phyloP scores from a whole-genome alignment of 352 stramenopile genomes.

The Phytophthora macrochlamydospora region DNA sequence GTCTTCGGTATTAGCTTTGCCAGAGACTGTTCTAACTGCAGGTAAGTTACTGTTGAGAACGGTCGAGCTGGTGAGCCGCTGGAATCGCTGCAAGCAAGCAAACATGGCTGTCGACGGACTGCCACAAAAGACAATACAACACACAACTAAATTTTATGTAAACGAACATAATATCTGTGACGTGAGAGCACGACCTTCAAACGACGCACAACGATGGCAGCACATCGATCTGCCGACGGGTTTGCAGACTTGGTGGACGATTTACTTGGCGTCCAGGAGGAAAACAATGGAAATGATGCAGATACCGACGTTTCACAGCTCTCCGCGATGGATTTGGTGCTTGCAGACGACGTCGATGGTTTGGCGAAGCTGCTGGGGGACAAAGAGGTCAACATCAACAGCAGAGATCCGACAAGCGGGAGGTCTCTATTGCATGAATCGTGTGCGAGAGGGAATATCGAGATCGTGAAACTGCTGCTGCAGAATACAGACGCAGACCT shows the following conservation, averaged over 20 bases:
- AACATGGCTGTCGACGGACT: constrained; percentile 13
- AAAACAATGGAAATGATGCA: not conserved
- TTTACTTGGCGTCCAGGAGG: constrained; percentile 32
- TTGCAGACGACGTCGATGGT: constrained; percentile 32
- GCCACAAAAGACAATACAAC: too few species aligned
- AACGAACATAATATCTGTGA: constrained; percentile 27
- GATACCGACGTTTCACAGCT: not conserved
- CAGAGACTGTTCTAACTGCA: constrained; percentile 13
- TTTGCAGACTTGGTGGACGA: constrained; percentile 55
- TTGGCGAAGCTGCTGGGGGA: constrained; percentile 30
- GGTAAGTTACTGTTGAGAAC: not conserved
- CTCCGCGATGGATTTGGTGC: constrained; percentile 32
- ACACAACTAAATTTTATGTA: constrained; percentile 7
- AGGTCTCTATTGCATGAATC: constrained; percentile 71
- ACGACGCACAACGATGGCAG: constrained; percentile 1
- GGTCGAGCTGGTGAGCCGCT: constrained; percentile 6
- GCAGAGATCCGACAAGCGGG: constrained; percentile 36
- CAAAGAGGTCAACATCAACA: constrained; percentile 39
- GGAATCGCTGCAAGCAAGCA: constrained; percentile 22
- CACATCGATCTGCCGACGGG: constrained; percentile 14
- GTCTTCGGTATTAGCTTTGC: constrained; percentile 22
- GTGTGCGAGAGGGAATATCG: constrained; percentile 50
- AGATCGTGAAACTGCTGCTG: constrained; percentile 63
- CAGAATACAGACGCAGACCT: constrained; percentile 51
- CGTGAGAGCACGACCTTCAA: constrained; percentile 28